These are phyloP conservation scores for Trapa bicornis DNA, from an alignment of 345 rosid genomes.

Conservation along the genomic window DNA sequence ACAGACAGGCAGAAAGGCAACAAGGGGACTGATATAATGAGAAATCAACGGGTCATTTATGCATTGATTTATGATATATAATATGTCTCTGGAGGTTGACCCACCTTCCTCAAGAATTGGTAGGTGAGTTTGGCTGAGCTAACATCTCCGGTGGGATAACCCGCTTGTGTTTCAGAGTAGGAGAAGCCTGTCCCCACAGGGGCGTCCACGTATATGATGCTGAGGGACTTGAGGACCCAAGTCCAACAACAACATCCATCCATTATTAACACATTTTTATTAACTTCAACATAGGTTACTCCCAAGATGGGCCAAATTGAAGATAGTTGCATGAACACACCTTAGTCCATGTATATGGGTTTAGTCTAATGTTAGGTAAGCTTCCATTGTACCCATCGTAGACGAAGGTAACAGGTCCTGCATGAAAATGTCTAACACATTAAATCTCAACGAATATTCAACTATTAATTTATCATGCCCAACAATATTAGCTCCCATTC, in stretches of 20 bases:
- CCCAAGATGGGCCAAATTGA: no score
- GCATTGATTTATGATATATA: no score
- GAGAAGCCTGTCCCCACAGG: constrained; percentile 15
- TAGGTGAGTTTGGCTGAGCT: background rate
- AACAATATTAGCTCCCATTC: no score
- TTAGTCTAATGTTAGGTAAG: constrained; percentile 9
- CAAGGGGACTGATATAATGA: no score
- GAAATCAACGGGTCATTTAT: no score
- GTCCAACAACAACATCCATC: no score
- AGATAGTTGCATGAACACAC: background rate
- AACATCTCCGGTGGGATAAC: background rate
- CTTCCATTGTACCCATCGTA: constrained; percentile 7
- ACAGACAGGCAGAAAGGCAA: no score
- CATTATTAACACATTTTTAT: no score
- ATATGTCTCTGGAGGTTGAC: background rate
- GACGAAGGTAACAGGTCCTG: constrained; percentile 10
- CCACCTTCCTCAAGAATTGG: constrained; percentile 11
- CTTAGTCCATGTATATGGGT: constrained; percentile 16
- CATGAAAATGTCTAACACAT: background rate
- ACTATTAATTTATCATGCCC: no score
- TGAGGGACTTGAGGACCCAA: background rate
- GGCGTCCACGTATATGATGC: constrained; percentile 8
- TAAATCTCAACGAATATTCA: no score
- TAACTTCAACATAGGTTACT: no score
- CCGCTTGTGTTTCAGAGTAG: constrained; percentile 3